Evolutionary conservation across 257 asterid genomes (phyloP), one percentile per base, ranked within the genome.

Genomic region (Forsythia suspensa): DNA sequence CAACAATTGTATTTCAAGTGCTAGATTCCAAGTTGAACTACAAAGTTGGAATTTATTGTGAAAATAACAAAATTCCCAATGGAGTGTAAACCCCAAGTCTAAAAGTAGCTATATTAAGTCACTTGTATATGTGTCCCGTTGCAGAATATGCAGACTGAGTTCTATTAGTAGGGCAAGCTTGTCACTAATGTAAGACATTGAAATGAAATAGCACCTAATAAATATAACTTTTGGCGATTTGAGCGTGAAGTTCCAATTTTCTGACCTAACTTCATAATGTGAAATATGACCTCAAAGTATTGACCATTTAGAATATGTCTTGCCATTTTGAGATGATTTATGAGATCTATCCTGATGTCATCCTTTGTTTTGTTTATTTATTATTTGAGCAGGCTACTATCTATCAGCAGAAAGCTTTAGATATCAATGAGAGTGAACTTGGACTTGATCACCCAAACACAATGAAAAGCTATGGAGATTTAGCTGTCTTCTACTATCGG

Each of bases 401-500:
- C 77, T 92, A 92, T 85, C 97, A 92, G 87, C 97, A 90, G 80
- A 92, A 89, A 76, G 97, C 97, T 81, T 81, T 92, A 82, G 95
- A 92, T 80, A 92, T 92, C 89, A 92, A 92, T 81, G 97, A 92
- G 86, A 88, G 97, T 76, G 97, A 92, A 83, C 91, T 92, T 12
- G 97, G 97, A 43, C 93, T 92, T 76, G 97, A 92, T 81, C 97
- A 92, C 76, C 95, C 97, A n/a, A 93, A 92, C 86, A 92, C 97
- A 79, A 92, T 92, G 97, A 92, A 89, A 90, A 92, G 97, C 82
- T 92, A 92, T 57, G 97, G 97, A 80, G 97, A 92, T 85, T 85
- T 92, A 55, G 94, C 95, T 48, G 97, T 91, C 75, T 91, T 91
- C 88, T 91, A 91, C 88, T 92, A 92, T 42, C 87, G 97, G 79